Base-by-base conservation (phyloP, 2,329 filamentous ascomycete species). In the Huntiella omanensis region DNA sequence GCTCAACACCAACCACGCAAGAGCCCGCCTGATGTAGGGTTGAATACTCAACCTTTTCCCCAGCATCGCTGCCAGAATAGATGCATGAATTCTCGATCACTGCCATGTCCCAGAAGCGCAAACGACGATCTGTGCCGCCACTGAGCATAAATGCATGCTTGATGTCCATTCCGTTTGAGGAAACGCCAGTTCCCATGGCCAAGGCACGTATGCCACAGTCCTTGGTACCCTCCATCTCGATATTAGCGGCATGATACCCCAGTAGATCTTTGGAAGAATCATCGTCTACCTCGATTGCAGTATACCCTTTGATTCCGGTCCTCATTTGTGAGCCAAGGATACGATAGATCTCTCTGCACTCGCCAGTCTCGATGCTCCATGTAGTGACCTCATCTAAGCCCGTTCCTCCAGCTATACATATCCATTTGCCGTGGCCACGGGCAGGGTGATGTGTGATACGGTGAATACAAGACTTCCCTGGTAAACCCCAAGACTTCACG, bases 301-400 rank as follows among this genome's bases (percentile, higher is more conserved):
- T 80, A 58, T 92, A 92, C 17, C 71, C 72, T 55, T 75, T 79
- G 1, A 70, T 63, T 0, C 64, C 64, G 49, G 80, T 71, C 16
- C 33, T 13, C n/a, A 16, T 11, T 8, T 43, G 33, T 16, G 8
- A n/a, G 4, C 13, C n/a, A 10, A 35, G 71, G 59, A 59, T 80
- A 63, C 85, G 78, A 59, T 93, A 94, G 1, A 95, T 79, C 59
- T 96, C 87, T 49, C 84, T 75, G 56, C 91, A 98, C 40, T 82
- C 72, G 5, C 78, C 76, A 62, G 88, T 92, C 58, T 96, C 88
- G 12, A 96, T 68, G 56, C 96, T 91, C 91, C 91, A 98, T 1
- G 93, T 82, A 0, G 85, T 92, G 32, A 98, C 75, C 58, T 98
- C 91, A 12, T 85, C 85, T 51, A 83, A 77, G 3, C 77, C 82